A percentile compares a stretch with the other conserved stretches of the same genome.
phyloP scores from a whole-genome alignment of 2,329 filamentous ascomycete species.

The Fusarium globosum region DNA sequence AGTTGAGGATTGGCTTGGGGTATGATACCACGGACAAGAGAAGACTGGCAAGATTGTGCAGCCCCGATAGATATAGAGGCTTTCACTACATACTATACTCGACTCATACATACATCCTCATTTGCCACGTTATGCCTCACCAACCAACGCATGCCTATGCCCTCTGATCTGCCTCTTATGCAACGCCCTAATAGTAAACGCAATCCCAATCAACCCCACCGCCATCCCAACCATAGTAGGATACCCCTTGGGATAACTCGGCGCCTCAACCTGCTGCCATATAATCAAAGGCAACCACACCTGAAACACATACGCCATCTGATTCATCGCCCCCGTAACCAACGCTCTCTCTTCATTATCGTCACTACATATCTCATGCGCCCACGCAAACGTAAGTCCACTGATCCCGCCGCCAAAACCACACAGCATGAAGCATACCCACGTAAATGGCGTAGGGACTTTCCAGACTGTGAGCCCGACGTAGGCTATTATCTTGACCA shows the following conservation, averaged over 20 bases:
- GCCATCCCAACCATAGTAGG: constrained; percentile 64
- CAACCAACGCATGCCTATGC: not conserved
- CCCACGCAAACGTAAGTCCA: constrained; percentile 61
- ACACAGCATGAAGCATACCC: constrained; percentile 69
- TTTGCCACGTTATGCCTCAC: not conserved
- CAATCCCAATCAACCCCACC: constrained; percentile 60
- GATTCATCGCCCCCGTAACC: constrained; percentile 75
- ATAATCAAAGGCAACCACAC: constrained; percentile 75
- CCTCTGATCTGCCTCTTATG: constrained; percentile 23
- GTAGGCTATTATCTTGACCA: constrained; percentile 55
- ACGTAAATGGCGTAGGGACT: constrained; percentile 66
- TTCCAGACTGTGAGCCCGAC: constrained; percentile 56
- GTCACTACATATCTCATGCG: constrained; percentile 61
- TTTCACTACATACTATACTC: not conserved
- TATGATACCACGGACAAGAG: not conserved
- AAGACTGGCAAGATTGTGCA: not conserved
- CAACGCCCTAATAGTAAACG: constrained; percentile 57
- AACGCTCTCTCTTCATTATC: constrained; percentile 74
- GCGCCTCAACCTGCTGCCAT: constrained; percentile 74
- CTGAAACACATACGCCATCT: constrained; percentile 76
- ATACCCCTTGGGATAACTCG: constrained; percentile 70
- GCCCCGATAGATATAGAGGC: not conserved
- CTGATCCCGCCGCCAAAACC: constrained; percentile 62
- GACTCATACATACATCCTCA: not conserved
- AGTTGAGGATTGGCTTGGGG: rapidly evolving